Percentiles rank a stretch among this genome's conserved stretches.
Conservation (phyloP, 1,284 basidiomycete genomes). For the Cystobasidium sp. region DNA sequence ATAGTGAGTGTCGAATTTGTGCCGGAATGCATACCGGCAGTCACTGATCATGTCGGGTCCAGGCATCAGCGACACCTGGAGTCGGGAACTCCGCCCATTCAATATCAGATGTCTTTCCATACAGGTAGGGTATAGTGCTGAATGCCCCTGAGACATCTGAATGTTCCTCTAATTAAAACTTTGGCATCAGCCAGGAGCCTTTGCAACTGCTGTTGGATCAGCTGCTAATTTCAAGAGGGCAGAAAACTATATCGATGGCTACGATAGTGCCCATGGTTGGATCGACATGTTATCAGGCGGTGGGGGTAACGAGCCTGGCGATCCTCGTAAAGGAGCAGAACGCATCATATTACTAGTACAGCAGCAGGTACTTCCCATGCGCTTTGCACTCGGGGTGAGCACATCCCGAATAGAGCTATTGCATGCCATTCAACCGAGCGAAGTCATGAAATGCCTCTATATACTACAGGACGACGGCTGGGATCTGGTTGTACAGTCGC, state of each 20-base stretch:
- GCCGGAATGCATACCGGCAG: too few relatives aligned
- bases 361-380: constrained; percentile 24
- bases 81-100: constrained; percentile 23
- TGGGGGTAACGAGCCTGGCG: constrained; percentile 31
- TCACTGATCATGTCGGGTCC: background rate
- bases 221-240: constrained; percentile 15
- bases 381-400: constrained; percentile 35
- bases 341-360: constrained; percentile 30
- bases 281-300: constrained; percentile 15
- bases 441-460: background rate
- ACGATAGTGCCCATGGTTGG: constrained; percentile 19
- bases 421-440: background rate
- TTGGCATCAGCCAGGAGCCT: constrained; percentile 21
- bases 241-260: constrained; percentile 22
- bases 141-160: background rate
- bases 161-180: background rate
- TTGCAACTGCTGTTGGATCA: constrained; percentile 29
- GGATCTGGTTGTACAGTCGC: constrained; percentile 15
- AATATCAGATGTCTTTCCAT: constrained; percentile 30
- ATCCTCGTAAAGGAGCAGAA: constrained; percentile 28
- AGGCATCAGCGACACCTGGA: constrained; percentile 33
- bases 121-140: background rate
- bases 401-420: background rate
- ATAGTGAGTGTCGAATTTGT: constrained; percentile 6
- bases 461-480: constrained; percentile 19